These are phyloP conservation scores for Aspergillus nanangensis DNA, from an alignment of 495 filamentous ascomycete species.

Conservation along the genomic window DNA sequence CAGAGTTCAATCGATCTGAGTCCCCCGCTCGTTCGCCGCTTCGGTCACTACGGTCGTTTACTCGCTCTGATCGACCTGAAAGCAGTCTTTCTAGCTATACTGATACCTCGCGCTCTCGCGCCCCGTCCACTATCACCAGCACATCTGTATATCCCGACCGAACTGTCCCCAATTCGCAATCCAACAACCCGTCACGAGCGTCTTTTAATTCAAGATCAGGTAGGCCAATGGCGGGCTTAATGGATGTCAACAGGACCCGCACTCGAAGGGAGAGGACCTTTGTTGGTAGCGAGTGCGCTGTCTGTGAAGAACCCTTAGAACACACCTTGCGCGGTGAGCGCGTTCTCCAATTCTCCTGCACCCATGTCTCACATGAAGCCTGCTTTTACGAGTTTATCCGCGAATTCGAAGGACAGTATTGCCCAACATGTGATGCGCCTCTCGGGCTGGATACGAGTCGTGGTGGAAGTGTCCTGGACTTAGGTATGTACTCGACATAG, in stretches of 20 bases:
- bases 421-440: slow-evolving; percentile 90
- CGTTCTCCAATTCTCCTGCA: slow-evolving; percentile 92
- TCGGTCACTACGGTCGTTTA: slow-evolving; percentile 24
- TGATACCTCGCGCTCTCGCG: slow-evolving; percentile 21
- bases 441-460: slow-evolving; percentile 91
- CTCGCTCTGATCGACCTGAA: slow-evolving; percentile 30
- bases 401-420: slow-evolving; percentile 91
- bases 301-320: slow-evolving; percentile 96
- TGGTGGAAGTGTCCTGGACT: slow-evolving; percentile 89
- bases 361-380: slow-evolving; percentile 94
- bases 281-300: slow-evolving; percentile 88
- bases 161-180: slow-evolving; percentile 13
- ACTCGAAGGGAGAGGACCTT: slow-evolving; percentile 91
- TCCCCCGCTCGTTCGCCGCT: slow-evolving; percentile 32
- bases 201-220: slow-evolving; percentile 47
- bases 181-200: slow-evolving; percentile 30
- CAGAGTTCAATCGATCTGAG: slow-evolving; percentile 31
- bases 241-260: slow-evolving; percentile 74
- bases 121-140: slow-evolving; percentile 21
- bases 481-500: slow-evolving; percentile 59
- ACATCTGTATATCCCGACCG: slow-evolving; percentile 15
- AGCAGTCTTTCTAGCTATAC: slow-evolving; percentile 27
- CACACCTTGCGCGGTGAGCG: slow-evolving; percentile 94
- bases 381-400: slow-evolving; percentile 99
- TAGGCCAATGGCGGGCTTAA: slow-evolving; percentile 64